A percentile compares a stretch with the other conserved stretches of the same genome.
Conservation (phyloP, 2,329 filamentous ascomycete species). For the Aspergillus amoenus region DNA sequence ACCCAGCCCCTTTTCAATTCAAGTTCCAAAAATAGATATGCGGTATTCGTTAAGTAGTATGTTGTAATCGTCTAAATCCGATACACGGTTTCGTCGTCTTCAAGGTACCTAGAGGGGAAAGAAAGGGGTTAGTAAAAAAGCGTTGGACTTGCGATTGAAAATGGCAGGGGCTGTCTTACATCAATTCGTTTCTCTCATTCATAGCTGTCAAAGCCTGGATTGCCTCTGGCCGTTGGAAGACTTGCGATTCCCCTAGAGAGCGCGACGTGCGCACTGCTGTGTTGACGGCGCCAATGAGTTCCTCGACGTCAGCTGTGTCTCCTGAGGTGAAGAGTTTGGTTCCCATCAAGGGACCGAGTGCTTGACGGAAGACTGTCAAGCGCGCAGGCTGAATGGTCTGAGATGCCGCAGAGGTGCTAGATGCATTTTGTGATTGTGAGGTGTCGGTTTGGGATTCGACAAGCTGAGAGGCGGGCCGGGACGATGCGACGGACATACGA, state of each 20-base stretch:
- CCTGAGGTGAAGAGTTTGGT: slow-evolving; percentile 76
- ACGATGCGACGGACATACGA: slow-evolving; percentile 75
- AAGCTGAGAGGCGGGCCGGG: slow-evolving; percentile 72
- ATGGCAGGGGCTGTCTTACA: slow-evolving; percentile 60
- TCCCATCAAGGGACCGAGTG: slow-evolving; percentile 79
- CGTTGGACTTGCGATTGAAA: neutral
- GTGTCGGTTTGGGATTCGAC: slow-evolving; percentile 54
- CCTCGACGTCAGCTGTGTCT: slow-evolving; percentile 74
- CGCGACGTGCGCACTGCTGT: slow-evolving; percentile 54
- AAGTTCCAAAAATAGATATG: neutral
- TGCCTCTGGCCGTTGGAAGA: slow-evolving; percentile 72
- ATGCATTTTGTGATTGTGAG: slow-evolving; percentile 46
- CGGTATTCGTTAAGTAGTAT: neutral
- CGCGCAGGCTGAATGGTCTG: slow-evolving; percentile 54
- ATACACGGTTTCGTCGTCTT: slow-evolving; percentile 64
- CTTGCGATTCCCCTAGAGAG: slow-evolving; percentile 49
- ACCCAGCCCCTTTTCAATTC: neutral
- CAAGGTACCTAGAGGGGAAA: slow-evolving; percentile 39
- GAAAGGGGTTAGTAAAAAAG: neutral
- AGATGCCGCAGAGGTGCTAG: slow-evolving; percentile 30
- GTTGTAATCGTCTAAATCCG: slow-evolving; percentile 55
- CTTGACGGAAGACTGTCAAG: slow-evolving; percentile 71
- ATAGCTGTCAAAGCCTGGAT: slow-evolving; percentile 74
- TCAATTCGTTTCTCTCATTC: slow-evolving; percentile 83
- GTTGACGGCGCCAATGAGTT: slow-evolving; percentile 79